Base-by-base conservation (phyloP, 2,329 filamentous ascomycete genomes). In the Graphium sp. region DNA sequence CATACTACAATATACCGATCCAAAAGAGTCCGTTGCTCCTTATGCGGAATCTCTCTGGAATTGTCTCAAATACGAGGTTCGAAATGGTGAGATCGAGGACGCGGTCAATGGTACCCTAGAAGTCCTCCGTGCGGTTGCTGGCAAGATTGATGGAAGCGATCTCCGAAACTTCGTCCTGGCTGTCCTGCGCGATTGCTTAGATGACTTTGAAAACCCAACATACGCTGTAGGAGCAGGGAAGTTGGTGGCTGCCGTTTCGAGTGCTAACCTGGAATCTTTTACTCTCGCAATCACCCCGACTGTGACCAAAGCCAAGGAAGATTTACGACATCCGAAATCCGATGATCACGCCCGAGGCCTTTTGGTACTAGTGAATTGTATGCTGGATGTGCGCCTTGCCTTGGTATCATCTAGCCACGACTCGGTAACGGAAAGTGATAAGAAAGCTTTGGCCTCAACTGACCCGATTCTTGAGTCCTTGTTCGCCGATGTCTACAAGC, bases 41-140 rank as follows among this genome's bases (percentile, higher is more conserved):
- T 58, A 62, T 27, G 48, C 55, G 12, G 51, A 58, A 28, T 55
- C 60, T 24, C 58, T 70, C 26, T 73, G 67, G 67, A 52, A 54
- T 18, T 66, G 65, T n/a, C 57, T 73, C 26, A 73, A 72, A 41
- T 72, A 69, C 34, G 67, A 73, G 36, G 67, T 72, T 9, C 61
- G 67, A 19, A 70, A 72, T 30, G 67, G 67, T 9, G 67, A 73
- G 34, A 55, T 66, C 7, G 58, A 63, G 34, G 67, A 71, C 35
- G 59, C 58, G 1, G 63, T 71, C 10, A 60, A 66, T 41, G 59
- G 59, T 4, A 70, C 66, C 1, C 46, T 72, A 11, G 59, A 61
- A 25, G 62, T 66, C 4, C 55, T 73, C 29, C 56, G 58, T 19
- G 52, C 60, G 7, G 50, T 70, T 3, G 52, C 62, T 0, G 51